Conservation (phyloP, 1,284 basidiomycete genomes). For the Phylloporus gajari region DNA sequence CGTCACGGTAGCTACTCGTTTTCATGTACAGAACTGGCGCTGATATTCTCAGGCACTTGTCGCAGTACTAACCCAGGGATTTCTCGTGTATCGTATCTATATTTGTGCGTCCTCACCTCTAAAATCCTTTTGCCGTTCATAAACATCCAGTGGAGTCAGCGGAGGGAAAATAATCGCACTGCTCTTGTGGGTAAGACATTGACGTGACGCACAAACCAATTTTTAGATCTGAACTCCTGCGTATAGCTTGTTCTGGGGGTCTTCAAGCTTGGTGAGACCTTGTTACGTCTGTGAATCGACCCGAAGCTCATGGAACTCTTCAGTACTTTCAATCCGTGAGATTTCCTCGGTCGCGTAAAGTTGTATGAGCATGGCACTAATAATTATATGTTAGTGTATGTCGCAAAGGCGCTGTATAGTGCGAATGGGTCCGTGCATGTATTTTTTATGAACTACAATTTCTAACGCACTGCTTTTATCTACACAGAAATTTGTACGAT, state of each 20-base stretch:
- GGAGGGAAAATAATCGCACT: conserved; percentile 14
- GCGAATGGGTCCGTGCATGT: conserved; percentile 17
- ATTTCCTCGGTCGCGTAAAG: neutral
- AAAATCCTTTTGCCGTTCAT: neutral
- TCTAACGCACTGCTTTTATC: neutral
- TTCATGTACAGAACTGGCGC: neutral
- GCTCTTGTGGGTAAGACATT: conserved; percentile 24
- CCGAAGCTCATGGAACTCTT: neutral
- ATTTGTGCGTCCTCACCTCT: conserved; percentile 12
- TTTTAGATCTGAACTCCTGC: neutral
- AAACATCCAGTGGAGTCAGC: conserved; percentile 10
- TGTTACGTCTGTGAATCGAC: neutral
- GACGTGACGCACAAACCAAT: accelerated
- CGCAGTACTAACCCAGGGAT: conserved; percentile 14
- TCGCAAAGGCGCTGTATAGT: conserved; percentile 12
- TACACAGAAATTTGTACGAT: neutral
- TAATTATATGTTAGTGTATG: conserved; percentile 14
- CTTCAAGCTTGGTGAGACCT: conserved; percentile 21
- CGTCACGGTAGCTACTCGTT: conserved; percentile 1
- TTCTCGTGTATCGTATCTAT: conserved; percentile 29
- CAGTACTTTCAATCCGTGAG: conserved; percentile 14
- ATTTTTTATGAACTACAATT: neutral
- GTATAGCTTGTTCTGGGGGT: conserved; percentile 10
- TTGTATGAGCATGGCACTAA: neutral
- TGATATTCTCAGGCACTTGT: conserved; percentile 7